These are phyloP conservation scores for Paraconiothyrium sp. DNA, from an alignment of 2,329 filamentous ascomycete genomes.

Conservation along the genomic window DNA sequence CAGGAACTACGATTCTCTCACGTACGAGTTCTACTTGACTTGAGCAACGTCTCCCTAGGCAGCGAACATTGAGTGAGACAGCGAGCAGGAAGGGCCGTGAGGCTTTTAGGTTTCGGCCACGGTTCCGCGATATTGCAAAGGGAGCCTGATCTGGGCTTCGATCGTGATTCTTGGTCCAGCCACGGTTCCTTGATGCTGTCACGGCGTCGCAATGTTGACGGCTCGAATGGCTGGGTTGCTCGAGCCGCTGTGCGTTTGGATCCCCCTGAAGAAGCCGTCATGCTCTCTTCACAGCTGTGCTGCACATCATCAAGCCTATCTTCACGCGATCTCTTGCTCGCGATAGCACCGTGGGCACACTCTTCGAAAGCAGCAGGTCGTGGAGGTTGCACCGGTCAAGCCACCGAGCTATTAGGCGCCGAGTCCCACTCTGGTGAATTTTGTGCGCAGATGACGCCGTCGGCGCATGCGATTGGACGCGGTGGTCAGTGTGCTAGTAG, in stretches of 20 bases:
- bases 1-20: slow-evolving; percentile 19
- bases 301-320: slow-evolving; percentile 40
- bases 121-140: slow-evolving; percentile 13
- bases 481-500: slow-evolving; percentile 19
- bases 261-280: slow-evolving; percentile 17
- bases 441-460: slow-evolving; percentile 36
- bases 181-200: slow-evolving; percentile 14
- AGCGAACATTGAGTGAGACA: slow-evolving; percentile 5
- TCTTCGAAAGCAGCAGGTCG: slow-evolving; percentile 23
- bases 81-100: slow-evolving; percentile 6
- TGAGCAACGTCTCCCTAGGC: slow-evolving; percentile 16
- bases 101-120: slow-evolving; percentile 17
- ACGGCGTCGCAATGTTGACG: slow-evolving; percentile 20
- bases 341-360: slow-evolving; percentile 18
- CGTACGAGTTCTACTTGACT: slow-evolving; percentile 10
- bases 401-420: slow-evolving; percentile 47
- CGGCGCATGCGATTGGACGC: slow-evolving; percentile 30
- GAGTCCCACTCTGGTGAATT: slow-evolving; percentile 40
- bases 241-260: slow-evolving; percentile 39
- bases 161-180: slow-evolving; percentile 13
- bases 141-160: slow-evolving; percentile 13
- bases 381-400: slow-evolving; percentile 37
- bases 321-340: slow-evolving; percentile 29
- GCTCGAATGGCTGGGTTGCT: slow-evolving; percentile 21
- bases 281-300: slow-evolving; percentile 21